Conservation (phyloP, 2,329 filamentous ascomycete genomes). For the Fonsecaea pedrosoi region DNA sequence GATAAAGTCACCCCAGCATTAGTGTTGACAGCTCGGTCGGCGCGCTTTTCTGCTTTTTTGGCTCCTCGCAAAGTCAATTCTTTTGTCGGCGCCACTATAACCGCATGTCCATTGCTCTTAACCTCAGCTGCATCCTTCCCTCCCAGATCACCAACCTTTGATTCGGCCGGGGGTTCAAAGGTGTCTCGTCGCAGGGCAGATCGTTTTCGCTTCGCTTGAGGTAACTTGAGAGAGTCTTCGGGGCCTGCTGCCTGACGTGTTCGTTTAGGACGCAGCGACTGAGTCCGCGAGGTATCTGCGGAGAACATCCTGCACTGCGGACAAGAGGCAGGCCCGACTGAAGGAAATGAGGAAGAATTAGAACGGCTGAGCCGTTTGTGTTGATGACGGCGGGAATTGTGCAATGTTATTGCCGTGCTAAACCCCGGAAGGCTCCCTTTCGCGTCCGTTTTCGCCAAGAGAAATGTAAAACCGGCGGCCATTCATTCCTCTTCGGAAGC, state of each 20-base stretch:
- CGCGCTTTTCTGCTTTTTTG: conserved; percentile 48
- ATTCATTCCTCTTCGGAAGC: neutral
- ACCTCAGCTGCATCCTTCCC: conserved; percentile 35
- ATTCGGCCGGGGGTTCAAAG: conserved; percentile 41
- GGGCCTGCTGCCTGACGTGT: conserved; percentile 44
- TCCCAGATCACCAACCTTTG: conserved; percentile 40
- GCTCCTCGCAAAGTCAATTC: conserved; percentile 48
- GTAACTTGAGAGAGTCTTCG: conserved; percentile 54
- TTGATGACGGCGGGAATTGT: neutral
- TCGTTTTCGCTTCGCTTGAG: conserved; percentile 55
- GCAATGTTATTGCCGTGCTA: conserved; percentile 12
- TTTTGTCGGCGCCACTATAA: conserved; percentile 40
- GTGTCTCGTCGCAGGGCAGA: conserved; percentile 50
- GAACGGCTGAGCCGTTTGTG: neutral
- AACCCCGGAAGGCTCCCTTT: neutral
- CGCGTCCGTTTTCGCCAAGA: neutral
- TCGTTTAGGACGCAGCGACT: conserved; percentile 42
- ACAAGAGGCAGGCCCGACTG: neutral
- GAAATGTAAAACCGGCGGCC: neutral
- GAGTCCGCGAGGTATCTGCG: conserved; percentile 36
- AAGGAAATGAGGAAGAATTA: neutral
- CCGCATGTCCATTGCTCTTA: conserved; percentile 36
- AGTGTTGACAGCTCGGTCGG: conserved; percentile 39
- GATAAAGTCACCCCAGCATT: conserved; percentile 56
- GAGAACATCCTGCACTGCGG: conserved; percentile 42